phyloP scores from a whole-genome alignment of 1,284 basidiomycete species.

The Naganishia liquefaciens region DNA sequence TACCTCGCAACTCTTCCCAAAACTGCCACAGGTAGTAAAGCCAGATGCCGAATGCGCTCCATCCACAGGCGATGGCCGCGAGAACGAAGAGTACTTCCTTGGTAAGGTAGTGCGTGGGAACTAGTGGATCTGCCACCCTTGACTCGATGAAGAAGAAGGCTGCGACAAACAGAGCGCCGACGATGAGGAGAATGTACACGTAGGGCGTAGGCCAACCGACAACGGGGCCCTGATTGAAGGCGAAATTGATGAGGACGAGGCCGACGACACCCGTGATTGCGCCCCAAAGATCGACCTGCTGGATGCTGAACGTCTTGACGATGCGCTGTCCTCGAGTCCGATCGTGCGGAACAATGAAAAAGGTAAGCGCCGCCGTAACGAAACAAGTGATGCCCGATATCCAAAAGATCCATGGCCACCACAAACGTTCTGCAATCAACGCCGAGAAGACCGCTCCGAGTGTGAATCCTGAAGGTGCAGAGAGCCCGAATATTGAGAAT shows the following conservation, averaged over 20 bases:
- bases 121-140: slow-evolving; percentile 37
- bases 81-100: slow-evolving; percentile 38
- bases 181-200: slow-evolving; percentile 39
- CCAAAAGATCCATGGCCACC: slow-evolving; percentile 41
- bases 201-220: slow-evolving; percentile 41
- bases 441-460: slow-evolving; percentile 38
- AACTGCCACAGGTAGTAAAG: slow-evolving; percentile 36
- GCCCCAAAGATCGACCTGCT: slow-evolving; percentile 26
- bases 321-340: slow-evolving; percentile 15
- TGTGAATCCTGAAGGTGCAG: slow-evolving; percentile 41
- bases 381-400: slow-evolving; percentile 37
- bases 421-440: slow-evolving; percentile 34
- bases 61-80: slow-evolving; percentile 40
- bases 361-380: slow-evolving; percentile 33
- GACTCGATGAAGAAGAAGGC: slow-evolving; percentile 40
- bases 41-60: slow-evolving; percentile 43
- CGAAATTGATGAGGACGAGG: slow-evolving; percentile 43
- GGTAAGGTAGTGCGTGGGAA: slow-evolving; percentile 38
- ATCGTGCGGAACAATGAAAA: slow-evolving; percentile 35
- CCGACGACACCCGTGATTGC: slow-evolving; percentile 36
- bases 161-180: slow-evolving; percentile 36
- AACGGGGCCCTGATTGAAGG: slow-evolving; percentile 42
- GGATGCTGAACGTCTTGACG: not conserved
- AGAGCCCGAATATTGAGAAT: slow-evolving; percentile 41
- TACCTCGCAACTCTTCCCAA: slow-evolving; percentile 36